A percentile compares a stretch with the other conserved stretches of the same genome.
These are phyloP conservation scores for Paramecium caudatum DNA, from an alignment of 73 alveolate species.

Conservation along the genomic window DNA sequence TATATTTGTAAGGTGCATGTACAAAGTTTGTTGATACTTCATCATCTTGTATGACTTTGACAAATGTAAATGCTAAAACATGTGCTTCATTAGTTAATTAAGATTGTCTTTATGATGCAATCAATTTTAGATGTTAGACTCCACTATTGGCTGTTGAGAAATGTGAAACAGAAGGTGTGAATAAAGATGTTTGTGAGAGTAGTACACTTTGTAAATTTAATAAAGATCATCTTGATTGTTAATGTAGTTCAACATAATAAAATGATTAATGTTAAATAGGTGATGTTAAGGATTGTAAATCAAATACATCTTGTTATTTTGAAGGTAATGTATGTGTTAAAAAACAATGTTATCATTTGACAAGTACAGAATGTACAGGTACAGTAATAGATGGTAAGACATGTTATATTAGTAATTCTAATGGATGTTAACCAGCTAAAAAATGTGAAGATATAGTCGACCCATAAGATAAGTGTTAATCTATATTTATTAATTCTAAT, in stretches of 20 bases:
- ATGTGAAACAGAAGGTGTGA: neutral
- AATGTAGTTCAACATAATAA: neutral
- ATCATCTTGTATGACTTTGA: neutral
- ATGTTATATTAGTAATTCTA: neutral
- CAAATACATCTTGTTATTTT: neutral
- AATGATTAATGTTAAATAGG: neutral
- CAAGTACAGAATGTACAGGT: neutral
- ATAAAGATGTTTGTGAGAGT: neutral
- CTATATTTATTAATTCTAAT: neutral
- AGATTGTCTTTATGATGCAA: neutral
- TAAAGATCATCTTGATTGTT: conserved; percentile 3
- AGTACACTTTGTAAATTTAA: neutral
- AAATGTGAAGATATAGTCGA: conserved; percentile 35
- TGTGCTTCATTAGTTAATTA: neutral
- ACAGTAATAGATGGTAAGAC: neutral
- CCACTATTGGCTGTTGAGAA: neutral
- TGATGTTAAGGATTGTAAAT: neutral
- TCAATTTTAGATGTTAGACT: neutral
- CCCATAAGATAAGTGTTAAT: neutral
- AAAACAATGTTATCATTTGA: conserved; percentile 2
- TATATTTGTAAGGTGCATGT: neutral
- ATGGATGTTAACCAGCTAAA: conserved; percentile 22
- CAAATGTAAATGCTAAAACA: neutral
- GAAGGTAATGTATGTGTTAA: neutral
- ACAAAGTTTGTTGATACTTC: neutral